These are phyloP conservation scores for Skeletonema grethae DNA, from an alignment of 108 stramenopile species.

Conservation along the genomic window DNA sequence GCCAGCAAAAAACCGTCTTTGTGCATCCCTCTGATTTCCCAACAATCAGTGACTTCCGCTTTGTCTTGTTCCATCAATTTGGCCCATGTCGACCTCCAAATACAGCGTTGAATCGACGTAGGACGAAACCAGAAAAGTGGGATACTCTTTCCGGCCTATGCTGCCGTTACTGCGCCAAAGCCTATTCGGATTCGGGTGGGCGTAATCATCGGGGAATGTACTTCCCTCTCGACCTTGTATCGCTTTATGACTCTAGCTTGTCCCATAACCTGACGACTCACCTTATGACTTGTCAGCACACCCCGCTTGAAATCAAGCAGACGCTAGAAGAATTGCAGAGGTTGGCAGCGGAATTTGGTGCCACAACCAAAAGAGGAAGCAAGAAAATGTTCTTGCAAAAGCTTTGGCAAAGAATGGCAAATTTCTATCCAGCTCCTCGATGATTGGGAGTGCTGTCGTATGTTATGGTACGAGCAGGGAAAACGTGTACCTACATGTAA, in stretches of 20 bases:
- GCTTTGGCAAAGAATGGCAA: slow-evolving; percentile 17
- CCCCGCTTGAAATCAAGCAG: slow-evolving; percentile 10
- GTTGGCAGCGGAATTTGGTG: slow-evolving; percentile 14
- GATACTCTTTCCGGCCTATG: slow-evolving; percentile 7
- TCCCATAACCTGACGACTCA: slow-evolving; percentile 14
- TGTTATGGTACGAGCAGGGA: too few relatives aligned
- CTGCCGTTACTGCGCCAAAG: slow-evolving; percentile 15
- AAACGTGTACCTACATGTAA: too few relatives aligned
- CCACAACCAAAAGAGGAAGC: slow-evolving; percentile 12
- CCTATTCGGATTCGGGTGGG: background rate
- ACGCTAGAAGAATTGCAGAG: slow-evolving; percentile 16
- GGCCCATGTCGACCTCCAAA: slow-evolving; percentile 3
- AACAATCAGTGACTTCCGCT: slow-evolving; percentile 6
- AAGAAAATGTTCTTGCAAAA: slow-evolving; percentile 17
- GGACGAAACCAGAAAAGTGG: background rate
- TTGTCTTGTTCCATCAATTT: slow-evolving; percentile 20
- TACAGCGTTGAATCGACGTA: background rate
- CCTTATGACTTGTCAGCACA: slow-evolving; percentile 4
- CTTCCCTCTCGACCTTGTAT: slow-evolving; percentile 2
- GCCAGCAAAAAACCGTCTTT: slow-evolving; percentile 4
- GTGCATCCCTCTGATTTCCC: slow-evolving; percentile 18
- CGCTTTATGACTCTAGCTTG: slow-evolving; percentile 13
- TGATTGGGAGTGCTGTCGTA: background rate
- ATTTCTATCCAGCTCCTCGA: slow-evolving; percentile 1
- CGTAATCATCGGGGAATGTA: slow-evolving; percentile 10